phyloP scores from a whole-genome alignment of 345 rosid genomes.

The Geranium rotundifolium region DNA sequence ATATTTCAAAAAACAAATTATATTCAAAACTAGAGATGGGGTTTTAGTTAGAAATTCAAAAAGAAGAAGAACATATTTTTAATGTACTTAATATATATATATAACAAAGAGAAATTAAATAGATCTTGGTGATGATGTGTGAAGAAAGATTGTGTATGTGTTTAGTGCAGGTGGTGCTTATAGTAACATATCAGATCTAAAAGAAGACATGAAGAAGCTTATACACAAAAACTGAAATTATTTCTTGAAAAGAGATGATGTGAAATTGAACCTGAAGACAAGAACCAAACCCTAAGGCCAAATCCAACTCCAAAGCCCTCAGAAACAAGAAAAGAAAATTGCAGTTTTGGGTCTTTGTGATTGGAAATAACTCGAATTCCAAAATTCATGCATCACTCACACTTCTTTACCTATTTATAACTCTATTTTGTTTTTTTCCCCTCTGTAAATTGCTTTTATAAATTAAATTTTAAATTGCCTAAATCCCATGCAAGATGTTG shows the following conservation, averaged over 20 bases:
- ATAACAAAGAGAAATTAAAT: not conserved
- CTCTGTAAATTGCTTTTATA: not conserved
- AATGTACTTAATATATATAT: no score
- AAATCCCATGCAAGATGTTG: constrained; percentile 26
- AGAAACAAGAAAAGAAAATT: constrained; percentile 30
- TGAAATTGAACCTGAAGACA: not conserved
- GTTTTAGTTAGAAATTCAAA: not conserved
- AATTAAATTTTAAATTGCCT: constrained; percentile 8
- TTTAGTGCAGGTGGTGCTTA: no score
- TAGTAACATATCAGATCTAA: no score
- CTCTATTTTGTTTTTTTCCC: not conserved
- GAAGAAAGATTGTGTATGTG: not conserved
- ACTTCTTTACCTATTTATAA: constrained; percentile 26
- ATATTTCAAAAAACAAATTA: no score
- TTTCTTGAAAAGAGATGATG: not conserved
- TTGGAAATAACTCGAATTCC: constrained; percentile 3
- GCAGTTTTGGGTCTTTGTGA: not conserved
- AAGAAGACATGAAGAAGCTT: not conserved
- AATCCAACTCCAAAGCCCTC: constrained; percentile 56
- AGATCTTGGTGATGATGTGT: not conserved
- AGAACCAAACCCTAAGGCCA: constrained; percentile 10
- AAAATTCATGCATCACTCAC: not conserved
- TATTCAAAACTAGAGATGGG: not conserved
- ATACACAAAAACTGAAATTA: no score
- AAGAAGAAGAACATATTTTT: not conserved